Evolutionary conservation across 2,329 filamentous ascomycete genomes (phyloP), one percentile per base, ranked within the genome.

Genomic region (Lachnellula subtilissima): DNA sequence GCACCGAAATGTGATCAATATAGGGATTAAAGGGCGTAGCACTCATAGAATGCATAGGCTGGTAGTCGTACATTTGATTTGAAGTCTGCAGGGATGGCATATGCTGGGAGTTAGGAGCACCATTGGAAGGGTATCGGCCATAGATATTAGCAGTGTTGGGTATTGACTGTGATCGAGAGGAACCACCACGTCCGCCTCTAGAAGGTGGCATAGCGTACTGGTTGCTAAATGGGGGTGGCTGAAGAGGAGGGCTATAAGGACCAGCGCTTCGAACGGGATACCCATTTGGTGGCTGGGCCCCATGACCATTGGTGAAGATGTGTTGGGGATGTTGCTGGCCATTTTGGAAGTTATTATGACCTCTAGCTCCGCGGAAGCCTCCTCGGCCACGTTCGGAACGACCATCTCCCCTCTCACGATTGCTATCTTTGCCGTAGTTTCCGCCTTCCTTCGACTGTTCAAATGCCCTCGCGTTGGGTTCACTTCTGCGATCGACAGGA

Each of bases 91-190:
- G 60, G 19, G 74, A 72, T 43, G 73, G 57, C 58, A 78, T 66
- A 49, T 69, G 66, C 54, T 71, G 72, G 43, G 71, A 67, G 45
- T 71, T 50, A n/a, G 56, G 45, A 40, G 48, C 62, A n/a, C 62
- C 64, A 60, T 66, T 69, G n/a, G 71, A 65, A 51, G 71, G 71
- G 23, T 68, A 70, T 48, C 73, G 75, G 54, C 72, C 72, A 67
- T 81, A 86, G 60, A 77, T 73, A 32, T 32, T 32, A 32, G 49
- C 71, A 37, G 79, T 78, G 40, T 78, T 77, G 2, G 83, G 80
- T 63, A 86, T 78, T 1, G 84, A 86, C 60, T 86, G 83, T 25
- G 85, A 84, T 53, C 84, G 77, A 57, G 28, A 32, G 28, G 80
- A 71, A 48, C 75, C 75, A 62, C 77, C 75, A 50, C 82, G 76